Base-by-base conservation (phyloP, 768 basidiomycete species). In the Tricholoma bakamatsutake region DNA sequence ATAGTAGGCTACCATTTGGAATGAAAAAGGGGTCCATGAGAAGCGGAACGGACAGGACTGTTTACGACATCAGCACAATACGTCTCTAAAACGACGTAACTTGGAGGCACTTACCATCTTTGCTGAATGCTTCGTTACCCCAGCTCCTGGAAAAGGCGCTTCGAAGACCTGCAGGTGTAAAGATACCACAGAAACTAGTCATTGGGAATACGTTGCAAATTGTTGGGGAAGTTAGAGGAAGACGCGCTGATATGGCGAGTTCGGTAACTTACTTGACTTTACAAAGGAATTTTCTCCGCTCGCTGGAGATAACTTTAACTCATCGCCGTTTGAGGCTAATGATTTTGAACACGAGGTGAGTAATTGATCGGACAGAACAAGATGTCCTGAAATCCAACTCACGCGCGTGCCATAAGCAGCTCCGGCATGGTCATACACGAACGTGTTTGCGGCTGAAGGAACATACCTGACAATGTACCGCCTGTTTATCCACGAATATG, bases 271-370 rank as follows among this genome's bases (percentile, higher is more conserved):
- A 48, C 46, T 48, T 48, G 46, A 31, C 28, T 31, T n/a, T 47
- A 15, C 28, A 47, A 47, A n/a, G 46, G 46, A 30, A 13, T 27
- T 46, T 46, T 46, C 15, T 30, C 28, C 17, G 28, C 46, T 48
- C 46, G 46, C 46, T 48, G 46, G 46, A 48, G 46, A 48, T 48
- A 48, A 48, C 46, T 17, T 48, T 48, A 31, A 31, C 46, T 48
- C 46, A 48, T 48, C 46, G 46, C 46, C 46, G 30, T 31, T 48
- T 48, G 13, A 31, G 18, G 46, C 10, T 48, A 21, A n/a, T 24
- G 8, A 31, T n/a, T 43, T n/a, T 48, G 46, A 30, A 30, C 46
- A 48, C 46, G 28, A 30, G 46, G 46, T 48, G 17, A 48, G n/a
- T 31, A 48, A 48, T 30, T 48, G 46, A 48, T 48, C 46, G 28